A percentile compares a stretch with the other conserved stretches of the same genome.
These are phyloP conservation scores for Thraustochytrium sp. DNA, from an alignment of 352 stramenopile genomes.

Conservation along the genomic window DNA sequence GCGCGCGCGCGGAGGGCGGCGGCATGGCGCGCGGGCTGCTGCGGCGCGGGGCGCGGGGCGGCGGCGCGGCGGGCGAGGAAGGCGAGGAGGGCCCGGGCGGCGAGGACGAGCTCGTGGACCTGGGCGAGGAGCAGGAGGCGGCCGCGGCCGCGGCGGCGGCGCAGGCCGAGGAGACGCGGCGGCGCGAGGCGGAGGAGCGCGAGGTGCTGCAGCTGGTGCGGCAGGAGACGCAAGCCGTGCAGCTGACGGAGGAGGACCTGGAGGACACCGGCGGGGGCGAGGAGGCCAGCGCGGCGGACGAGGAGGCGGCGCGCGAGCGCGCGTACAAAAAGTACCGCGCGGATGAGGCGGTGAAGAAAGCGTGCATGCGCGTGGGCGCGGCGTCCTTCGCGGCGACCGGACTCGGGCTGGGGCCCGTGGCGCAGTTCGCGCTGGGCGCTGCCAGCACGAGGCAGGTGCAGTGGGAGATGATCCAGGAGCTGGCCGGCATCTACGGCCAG, in stretches of 20 bases:
- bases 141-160: too few relatives aligned
- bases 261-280: background rate
- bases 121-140: too few relatives aligned
- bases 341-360: background rate
- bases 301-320: too few relatives aligned
- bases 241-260: background rate
- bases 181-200: too few relatives aligned
- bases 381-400: background rate
- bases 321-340: background rate
- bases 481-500: constrained; percentile 3
- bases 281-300: background rate
- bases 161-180: too few relatives aligned
- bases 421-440: background rate
- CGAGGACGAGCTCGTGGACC: too few relatives aligned
- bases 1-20: too few relatives aligned
- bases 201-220: background rate
- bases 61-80: too few relatives aligned
- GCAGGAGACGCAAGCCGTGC: background rate
- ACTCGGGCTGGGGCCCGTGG: background rate
- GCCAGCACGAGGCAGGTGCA: constrained; percentile 1
- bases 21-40: too few relatives aligned
- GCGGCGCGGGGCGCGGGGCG: too few relatives aligned
- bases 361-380: background rate
- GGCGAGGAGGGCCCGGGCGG: too few relatives aligned
- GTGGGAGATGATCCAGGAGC: constrained; percentile 9